These are phyloP conservation scores for Beauveria caledonica DNA, from an alignment of 2,329 filamentous ascomycete genomes.

Conservation along the genomic window DNA sequence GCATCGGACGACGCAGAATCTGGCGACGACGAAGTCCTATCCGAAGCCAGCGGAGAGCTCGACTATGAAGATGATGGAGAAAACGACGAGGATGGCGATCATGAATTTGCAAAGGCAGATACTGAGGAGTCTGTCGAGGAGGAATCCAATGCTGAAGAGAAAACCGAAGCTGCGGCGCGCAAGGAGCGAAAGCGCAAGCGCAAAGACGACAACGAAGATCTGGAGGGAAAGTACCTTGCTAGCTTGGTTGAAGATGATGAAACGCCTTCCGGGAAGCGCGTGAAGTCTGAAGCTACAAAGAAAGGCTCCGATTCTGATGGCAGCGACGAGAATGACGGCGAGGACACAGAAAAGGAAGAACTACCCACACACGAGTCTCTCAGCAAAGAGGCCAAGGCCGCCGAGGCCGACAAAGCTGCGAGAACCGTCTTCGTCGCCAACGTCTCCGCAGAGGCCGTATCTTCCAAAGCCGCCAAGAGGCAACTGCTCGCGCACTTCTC, in stretches of 20 bases:
- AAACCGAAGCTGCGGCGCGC: slow-evolving; percentile 29
- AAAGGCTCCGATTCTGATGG: slow-evolving; percentile 20
- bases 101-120: slow-evolving; percentile 9
- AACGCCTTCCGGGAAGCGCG: slow-evolving; percentile 46
- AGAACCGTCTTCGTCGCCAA: slow-evolving; percentile 93
- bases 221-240: slow-evolving; percentile 63
- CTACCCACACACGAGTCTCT: slow-evolving; percentile 51
- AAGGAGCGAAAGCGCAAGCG: slow-evolving; percentile 57
- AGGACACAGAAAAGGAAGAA: slow-evolving; percentile 32
- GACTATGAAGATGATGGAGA: slow-evolving; percentile 18
- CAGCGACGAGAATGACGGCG: slow-evolving; percentile 37
- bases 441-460: slow-evolving; percentile 75
- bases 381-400: slow-evolving; percentile 40
- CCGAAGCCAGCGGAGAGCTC: slow-evolving; percentile 19
- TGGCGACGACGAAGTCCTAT: slow-evolving; percentile 25
- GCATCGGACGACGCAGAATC: slow-evolving; percentile 16
- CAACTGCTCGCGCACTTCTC: slow-evolving; percentile 65
- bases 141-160: slow-evolving; percentile 32
- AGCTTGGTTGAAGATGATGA: slow-evolving; percentile 54
- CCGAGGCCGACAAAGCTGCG: slow-evolving; percentile 73
- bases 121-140: slow-evolving; percentile 28
- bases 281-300: slow-evolving; percentile 32
- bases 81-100: slow-evolving; percentile 12
- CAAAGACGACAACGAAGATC: slow-evolving; percentile 57
- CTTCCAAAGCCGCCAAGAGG: slow-evolving; percentile 73